Percentiles rank a stretch among this genome's conserved stretches.
These are phyloP conservation scores for Gynandropsis gynandra DNA, from an alignment of 345 rosid genomes.

Conservation along the genomic window DNA sequence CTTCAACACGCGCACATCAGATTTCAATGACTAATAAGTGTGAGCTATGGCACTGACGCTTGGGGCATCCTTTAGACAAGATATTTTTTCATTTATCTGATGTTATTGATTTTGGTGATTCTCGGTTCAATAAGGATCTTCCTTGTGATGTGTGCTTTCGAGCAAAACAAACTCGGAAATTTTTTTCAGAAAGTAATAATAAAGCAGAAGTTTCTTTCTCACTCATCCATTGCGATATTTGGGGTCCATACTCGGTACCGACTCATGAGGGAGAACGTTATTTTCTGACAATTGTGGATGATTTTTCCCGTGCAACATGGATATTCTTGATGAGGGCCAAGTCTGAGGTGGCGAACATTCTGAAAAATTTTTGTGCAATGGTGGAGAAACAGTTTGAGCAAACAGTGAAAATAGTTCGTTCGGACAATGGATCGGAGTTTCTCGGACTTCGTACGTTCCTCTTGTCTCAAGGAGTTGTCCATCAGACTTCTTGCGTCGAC, in stretches of 20 bases:
- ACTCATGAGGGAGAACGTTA: background rate
- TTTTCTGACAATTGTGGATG: background rate
- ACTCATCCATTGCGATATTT: background rate
- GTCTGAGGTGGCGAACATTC: background rate
- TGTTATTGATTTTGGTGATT: too few species aligned
- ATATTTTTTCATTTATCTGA: too few species aligned
- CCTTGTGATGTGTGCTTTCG: background rate
- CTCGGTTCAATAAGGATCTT: background rate
- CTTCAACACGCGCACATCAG: too few species aligned
- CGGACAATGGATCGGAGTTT: background rate
- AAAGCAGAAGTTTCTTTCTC: too few species aligned
- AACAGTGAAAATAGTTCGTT: background rate
- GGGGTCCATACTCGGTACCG: background rate
- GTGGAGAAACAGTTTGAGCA: background rate
- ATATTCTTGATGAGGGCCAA: background rate
- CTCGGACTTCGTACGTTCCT: background rate
- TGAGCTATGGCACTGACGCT: too few species aligned
- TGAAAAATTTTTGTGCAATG: background rate
- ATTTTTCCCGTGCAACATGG: too few species aligned
- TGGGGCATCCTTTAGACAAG: background rate
- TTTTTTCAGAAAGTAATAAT: background rate
- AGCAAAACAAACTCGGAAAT: background rate
- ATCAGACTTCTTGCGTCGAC: too few species aligned
- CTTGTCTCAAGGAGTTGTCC: background rate
- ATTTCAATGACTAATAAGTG: too few species aligned